These are phyloP conservation scores for Cordyceps cateniannulata DNA, from an alignment of 2,329 filamentous ascomycete genomes.

Conservation along the genomic window DNA sequence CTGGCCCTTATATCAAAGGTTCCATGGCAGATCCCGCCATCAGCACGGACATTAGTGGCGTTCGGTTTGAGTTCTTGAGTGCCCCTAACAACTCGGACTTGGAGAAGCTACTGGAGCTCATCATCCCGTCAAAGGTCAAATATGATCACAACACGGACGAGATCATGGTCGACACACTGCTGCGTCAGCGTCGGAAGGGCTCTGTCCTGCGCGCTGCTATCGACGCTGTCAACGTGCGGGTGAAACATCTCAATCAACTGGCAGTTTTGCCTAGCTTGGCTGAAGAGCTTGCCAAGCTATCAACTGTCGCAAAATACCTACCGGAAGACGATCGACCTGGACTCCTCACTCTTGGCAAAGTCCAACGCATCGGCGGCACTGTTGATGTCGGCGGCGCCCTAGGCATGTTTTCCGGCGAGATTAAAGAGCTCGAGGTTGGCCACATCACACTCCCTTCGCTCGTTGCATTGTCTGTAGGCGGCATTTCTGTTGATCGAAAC, in stretches of 20 bases:
- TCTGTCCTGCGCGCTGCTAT: conserved; percentile 69
- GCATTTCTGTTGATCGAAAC: conserved; percentile 57
- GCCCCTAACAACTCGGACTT: conserved; percentile 74
- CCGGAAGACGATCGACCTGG: conserved; percentile 94
- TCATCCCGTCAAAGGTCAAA: conserved; percentile 86
- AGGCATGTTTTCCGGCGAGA: conserved; percentile 54
- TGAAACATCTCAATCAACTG: conserved; percentile 60
- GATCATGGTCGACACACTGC: conserved; percentile 85
- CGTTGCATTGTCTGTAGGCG: conserved; percentile 67
- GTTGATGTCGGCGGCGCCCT: conserved; percentile 62
- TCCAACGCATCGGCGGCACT: conserved; percentile 57
- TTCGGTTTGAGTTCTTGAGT: conserved; percentile 65
- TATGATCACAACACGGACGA: conserved; percentile 83
- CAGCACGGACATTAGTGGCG: conserved; percentile 55
- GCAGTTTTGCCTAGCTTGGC: conserved; percentile 63
- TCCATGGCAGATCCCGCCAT: conserved; percentile 53
- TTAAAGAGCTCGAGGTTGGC: conserved; percentile 61
- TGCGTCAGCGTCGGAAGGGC: conserved; percentile 81
- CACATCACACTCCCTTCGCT: conserved; percentile 83
- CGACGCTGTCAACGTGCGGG: conserved; percentile 54
- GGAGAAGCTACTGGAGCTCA: conserved; percentile 72
- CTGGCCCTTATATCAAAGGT: conserved; percentile 58
- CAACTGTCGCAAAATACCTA: conserved; percentile 86
- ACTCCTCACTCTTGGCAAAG: conserved; percentile 63
- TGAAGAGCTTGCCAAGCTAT: conserved; percentile 74